Evolutionary conservation across 2,329 filamentous ascomycete genomes (phyloP).

Genomic region (Penicillium sp.): DNA sequence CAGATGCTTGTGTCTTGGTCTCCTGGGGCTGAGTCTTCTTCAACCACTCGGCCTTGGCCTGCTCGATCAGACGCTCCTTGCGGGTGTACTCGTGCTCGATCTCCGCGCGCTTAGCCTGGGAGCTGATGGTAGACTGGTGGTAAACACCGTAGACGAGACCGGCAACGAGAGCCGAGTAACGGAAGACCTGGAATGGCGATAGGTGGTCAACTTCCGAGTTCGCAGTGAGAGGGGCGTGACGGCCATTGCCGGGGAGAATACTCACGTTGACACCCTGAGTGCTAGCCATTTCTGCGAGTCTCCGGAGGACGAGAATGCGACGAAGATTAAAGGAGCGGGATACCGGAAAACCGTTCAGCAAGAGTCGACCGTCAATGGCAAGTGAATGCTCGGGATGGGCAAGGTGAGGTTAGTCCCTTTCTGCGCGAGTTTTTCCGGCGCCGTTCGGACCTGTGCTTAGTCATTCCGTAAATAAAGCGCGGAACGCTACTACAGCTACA

Average conservation of each 20-base stretch:
- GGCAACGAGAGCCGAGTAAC: constrained; percentile 90
- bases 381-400: constrained; percentile 33
- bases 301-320: constrained; percentile 47
- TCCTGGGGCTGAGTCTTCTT: constrained; percentile 70
- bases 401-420: constrained; percentile 43
- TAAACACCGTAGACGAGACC: constrained; percentile 95
- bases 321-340: constrained; percentile 28
- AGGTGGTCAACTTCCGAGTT: constrained; percentile 24
- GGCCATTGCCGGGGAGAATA: constrained; percentile 24
- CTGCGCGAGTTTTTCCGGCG: constrained; percentile 49
- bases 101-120: constrained; percentile 70
- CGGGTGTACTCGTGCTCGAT: constrained; percentile 83
- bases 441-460: constrained; percentile 38
- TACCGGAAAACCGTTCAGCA: constrained; percentile 36
- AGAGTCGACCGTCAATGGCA: constrained; percentile 46
- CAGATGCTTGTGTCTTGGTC: constrained; percentile 39
- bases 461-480: constrained; percentile 41
- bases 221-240: constrained; percentile 19
- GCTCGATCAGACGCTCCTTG: constrained; percentile 87
- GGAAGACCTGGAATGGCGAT: constrained; percentile 73
- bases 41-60: constrained; percentile 88
- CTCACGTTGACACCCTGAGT: constrained; percentile 70
- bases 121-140: constrained; percentile 82
- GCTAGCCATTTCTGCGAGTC: constrained; percentile 61
- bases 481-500: constrained; percentile 17